Percentiles rank a stretch among this genome's conserved stretches.
These are phyloP conservation scores for Solanum corneliomulleri DNA, from an alignment of 257 asterid species.

Conservation along the genomic window DNA sequence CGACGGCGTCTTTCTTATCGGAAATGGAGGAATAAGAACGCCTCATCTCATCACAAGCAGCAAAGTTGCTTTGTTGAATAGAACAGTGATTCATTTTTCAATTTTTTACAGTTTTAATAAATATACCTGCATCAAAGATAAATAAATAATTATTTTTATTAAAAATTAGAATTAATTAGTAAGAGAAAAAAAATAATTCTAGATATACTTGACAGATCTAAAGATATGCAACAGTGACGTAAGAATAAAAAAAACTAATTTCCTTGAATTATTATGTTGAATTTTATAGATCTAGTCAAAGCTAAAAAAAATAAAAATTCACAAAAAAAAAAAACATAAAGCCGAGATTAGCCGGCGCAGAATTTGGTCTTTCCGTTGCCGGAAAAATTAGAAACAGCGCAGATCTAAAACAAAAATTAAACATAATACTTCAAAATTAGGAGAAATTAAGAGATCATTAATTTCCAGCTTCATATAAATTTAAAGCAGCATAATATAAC, in stretches of 20 bases:
- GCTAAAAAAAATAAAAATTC: neutral
- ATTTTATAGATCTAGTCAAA: neutral
- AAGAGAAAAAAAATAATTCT: neutral
- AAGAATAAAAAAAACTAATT: neutral
- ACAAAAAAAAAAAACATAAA: neutral
- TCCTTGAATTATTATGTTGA: neutral
- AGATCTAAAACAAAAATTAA: neutral
- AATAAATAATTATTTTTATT: neutral
- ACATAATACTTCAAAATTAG: neutral
- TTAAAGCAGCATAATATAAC: neutral
- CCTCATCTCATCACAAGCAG: constrained; percentile 57
- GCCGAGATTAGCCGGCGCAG: neutral
- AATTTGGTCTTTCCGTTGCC: neutral
- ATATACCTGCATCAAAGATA: neutral
- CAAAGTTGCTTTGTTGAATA: constrained; percentile 34
- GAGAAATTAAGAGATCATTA: neutral
- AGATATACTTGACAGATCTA: neutral
- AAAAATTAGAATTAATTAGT: neutral
- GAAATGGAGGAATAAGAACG: constrained; percentile 17
- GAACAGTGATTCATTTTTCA: constrained; percentile 54
- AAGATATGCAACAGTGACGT: neutral
- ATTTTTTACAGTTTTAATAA: neutral
- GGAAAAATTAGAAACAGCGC: neutral
- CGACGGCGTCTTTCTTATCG: constrained; percentile 45
- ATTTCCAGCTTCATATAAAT: neutral